Base-by-base conservation (phyloP, 495 filamentous ascomycete genomes). In the Daldinia decipiens region DNA sequence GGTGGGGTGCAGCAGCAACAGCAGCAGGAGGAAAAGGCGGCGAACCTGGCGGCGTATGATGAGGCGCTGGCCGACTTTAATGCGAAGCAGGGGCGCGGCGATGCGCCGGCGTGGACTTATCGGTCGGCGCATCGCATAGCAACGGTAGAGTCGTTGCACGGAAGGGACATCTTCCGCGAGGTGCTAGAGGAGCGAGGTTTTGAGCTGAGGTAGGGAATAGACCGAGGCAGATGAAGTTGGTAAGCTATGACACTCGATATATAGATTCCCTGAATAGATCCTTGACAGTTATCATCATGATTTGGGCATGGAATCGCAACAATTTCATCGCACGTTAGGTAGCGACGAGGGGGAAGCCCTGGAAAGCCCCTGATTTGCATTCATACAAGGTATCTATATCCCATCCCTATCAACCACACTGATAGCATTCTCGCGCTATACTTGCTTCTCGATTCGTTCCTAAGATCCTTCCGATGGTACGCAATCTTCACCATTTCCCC, bases 51-150 rank as follows among this genome's bases (percentile, higher is more conserved):
- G n/a, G 39, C 39, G 15, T 40, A 40, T 5, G 39, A 40, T 15
- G 51, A 73, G 26, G 62, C 53, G 52, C 53, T 73, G n/a, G 70
- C 64, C 8, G 59, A 40, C 13, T 75, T 75, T 39, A 72, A 75
- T 63, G 62, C 62, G 39, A 53, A 39, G 7, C 65, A 73, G 66
- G 59, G 50, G 21, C 65, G 73, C 31, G 54, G 43, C 17, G 73
- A 66, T 52, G 66, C 68, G 36, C 73, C 73, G 7, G 43, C 24
- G 5, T 76, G 73, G 73, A 76, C 73, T 31, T 65, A 71, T 34
- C 70, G 73, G 24, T 73, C 70, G 29, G 73, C 73, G 24, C 40
- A 59, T 24, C 61, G 70, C 13, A 67, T 76, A n/a, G 70, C 69
- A 11, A 73, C 62, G 26, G 63, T 70, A n/a, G 67, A 70, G 39